phyloP scores from a whole-genome alignment of 148 eudicot genomes.

The Silene latifolia region DNA sequence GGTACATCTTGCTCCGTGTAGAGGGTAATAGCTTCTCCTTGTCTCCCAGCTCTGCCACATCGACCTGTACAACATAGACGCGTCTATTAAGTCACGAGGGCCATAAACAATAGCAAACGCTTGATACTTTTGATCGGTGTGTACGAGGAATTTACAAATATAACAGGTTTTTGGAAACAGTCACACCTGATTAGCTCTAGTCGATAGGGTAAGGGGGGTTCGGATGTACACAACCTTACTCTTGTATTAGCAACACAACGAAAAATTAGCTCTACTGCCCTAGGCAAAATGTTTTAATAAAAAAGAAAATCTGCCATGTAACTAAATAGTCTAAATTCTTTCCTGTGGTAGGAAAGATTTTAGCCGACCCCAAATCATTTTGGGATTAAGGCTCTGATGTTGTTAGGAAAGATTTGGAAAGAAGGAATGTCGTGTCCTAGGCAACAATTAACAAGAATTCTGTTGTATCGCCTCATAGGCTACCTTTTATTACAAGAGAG shows the following conservation, averaged over 20 bases:
- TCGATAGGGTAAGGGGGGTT: no score
- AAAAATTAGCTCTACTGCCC: no score
- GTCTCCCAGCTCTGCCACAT: constrained; percentile 91
- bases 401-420: no score
- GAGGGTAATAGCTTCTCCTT: constrained; percentile 82
- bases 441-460: background rate
- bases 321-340: background rate
- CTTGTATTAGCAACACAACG: no score
- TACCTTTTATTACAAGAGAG: no score
- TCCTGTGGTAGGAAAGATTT: background rate
- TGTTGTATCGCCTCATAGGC: no score
- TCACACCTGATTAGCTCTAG: background rate
- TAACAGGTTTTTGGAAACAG: background rate
- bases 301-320: background rate
- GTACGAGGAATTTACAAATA: background rate
- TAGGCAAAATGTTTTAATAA: background rate
- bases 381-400: no score
- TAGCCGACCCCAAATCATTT: no score
- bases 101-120: background rate
- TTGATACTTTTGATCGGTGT: background rate
- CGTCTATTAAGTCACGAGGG: background rate
- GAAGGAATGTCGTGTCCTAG: background rate
- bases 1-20: constrained; percentile 86
- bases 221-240: no score
- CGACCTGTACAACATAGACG: constrained; percentile 49